A percentile compares a stretch with the other conserved stretches of the same genome.
Evolutionary conservation across 1,284 basidiomycete genomes (phyloP).

Genomic region (Farysia itapuensis): DNA sequence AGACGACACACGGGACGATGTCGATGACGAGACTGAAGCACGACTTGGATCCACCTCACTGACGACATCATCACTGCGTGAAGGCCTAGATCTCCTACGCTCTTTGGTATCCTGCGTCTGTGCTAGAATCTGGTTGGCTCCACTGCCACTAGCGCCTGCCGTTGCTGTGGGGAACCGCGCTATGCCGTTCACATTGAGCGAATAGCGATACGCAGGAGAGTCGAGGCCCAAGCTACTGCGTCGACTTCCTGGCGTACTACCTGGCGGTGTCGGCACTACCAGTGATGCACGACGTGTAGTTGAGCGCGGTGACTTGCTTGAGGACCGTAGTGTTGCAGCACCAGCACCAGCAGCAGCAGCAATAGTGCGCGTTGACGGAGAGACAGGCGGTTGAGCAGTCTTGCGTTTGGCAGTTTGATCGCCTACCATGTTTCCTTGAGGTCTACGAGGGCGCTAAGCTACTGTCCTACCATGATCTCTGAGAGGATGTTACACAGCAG

Average conservation of each 20-base stretch:
- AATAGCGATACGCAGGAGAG: slow-evolving; percentile 12
- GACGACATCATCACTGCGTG: background rate
- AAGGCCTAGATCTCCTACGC: too few relatives aligned
- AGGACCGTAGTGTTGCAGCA: too few relatives aligned
- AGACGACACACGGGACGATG: slow-evolving; percentile 7
- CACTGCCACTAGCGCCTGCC: background rate
- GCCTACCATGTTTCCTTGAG: too few relatives aligned
- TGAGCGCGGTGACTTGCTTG: background rate
- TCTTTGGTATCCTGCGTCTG: background rate
- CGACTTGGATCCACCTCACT: slow-evolving; percentile 10
- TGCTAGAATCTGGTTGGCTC: slow-evolving; percentile 11
- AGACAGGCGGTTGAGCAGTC: too few relatives aligned
- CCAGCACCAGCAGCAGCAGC: too few relatives aligned
- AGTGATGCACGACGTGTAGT: too few relatives aligned
- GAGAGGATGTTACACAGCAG: too few relatives aligned
- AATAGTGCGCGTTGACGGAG: too few relatives aligned
- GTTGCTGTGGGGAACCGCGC: slow-evolving; percentile 6
- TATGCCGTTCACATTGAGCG: slow-evolving; percentile 10
- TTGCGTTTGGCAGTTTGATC: too few relatives aligned
- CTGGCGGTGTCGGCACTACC: too few relatives aligned
- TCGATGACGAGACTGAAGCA: slow-evolving; percentile 5
- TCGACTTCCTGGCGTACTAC: slow-evolving; percentile 7
- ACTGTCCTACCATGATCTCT: too few relatives aligned
- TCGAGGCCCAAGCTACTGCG: slow-evolving; percentile 15
- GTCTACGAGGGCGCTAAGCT: too few relatives aligned